These are phyloP conservation scores for Annulohypoxylon stygium DNA, from an alignment of 495 filamentous ascomycete genomes.

Conservation along the genomic window DNA sequence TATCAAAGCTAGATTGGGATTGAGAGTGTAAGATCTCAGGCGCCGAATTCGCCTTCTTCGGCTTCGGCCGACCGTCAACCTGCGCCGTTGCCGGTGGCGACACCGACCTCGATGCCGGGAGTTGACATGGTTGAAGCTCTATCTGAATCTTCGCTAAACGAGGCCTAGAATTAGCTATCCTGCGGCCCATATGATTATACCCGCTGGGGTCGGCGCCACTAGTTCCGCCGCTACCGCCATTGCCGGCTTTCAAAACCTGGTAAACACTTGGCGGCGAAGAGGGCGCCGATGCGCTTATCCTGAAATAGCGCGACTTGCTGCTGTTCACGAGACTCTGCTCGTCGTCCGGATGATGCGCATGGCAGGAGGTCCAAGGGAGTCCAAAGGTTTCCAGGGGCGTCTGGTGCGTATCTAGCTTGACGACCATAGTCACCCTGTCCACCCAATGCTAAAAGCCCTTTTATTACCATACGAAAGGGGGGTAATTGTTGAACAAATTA, in stretches of 20 bases:
- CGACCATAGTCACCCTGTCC: conserved; percentile 41
- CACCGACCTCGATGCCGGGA: not conserved
- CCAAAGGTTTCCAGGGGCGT: conserved; percentile 40
- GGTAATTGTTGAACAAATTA: not conserved
- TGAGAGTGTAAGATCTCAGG: conserved; percentile 31
- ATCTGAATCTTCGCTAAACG: conserved; percentile 37
- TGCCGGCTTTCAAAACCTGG: conserved; percentile 26
- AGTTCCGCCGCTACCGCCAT: conserved; percentile 1
- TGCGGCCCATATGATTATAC: conserved; percentile 5
- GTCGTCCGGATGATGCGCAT: conserved; percentile 23
- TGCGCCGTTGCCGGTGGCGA: not conserved
- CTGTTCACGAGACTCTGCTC: conserved; percentile 24
- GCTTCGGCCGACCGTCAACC: conserved; percentile 18
- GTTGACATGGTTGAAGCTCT: conserved; percentile 32
- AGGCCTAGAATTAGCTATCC: not conserved
- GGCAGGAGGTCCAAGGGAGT: conserved; percentile 35
- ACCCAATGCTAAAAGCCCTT: conserved; percentile 6
- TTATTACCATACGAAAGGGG: not conserved
- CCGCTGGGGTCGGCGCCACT: not conserved
- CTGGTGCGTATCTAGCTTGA: conserved; percentile 42
- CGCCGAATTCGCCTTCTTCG: conserved; percentile 35
- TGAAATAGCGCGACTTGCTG: conserved; percentile 36
- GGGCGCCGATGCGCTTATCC: conserved; percentile 34
- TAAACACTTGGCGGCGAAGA: conserved; percentile 39
- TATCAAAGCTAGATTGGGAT: not conserved